Evolutionary conservation across 1,139 yeast species (phyloP).

Genomic region (Scheffersomyces quercinus): DNA sequence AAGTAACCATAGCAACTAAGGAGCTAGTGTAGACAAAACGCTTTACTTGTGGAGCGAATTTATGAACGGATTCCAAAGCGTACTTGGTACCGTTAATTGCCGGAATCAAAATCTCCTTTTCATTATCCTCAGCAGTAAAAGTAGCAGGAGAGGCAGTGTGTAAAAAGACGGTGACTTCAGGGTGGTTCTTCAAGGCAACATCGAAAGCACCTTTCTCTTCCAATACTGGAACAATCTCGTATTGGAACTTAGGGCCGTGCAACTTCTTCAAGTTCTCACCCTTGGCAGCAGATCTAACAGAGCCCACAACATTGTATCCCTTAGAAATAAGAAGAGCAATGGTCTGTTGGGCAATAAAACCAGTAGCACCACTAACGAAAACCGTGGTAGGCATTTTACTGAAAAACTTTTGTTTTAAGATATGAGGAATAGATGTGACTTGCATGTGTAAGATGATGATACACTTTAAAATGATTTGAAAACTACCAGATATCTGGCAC

Average conservation of each 20-base stretch:
- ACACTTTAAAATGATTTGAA: too few species aligned
- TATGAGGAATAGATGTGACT: not conserved
- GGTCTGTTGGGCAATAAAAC: slow-evolving; percentile 37
- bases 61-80: slow-evolving; percentile 31
- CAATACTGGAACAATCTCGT: slow-evolving; percentile 31
- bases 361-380: slow-evolving; percentile 43
- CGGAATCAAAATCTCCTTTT: slow-evolving; percentile 30
- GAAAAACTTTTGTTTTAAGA: slow-evolving; percentile 43
- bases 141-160: slow-evolving; percentile 26
- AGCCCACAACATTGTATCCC: slow-evolving; percentile 35
- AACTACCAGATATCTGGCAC: too few species aligned
- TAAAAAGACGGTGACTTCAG: slow-evolving; percentile 25
- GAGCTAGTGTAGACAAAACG: slow-evolving; percentile 59
- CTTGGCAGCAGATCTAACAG: slow-evolving; percentile 35
- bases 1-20: slow-evolving; percentile 41
- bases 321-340: slow-evolving; percentile 22
- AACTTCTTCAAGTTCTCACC: slow-evolving; percentile 27
- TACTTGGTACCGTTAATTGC: slow-evolving; percentile 35
- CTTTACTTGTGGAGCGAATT: slow-evolving; percentile 47
- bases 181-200: slow-evolving; percentile 27
- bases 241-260: slow-evolving; percentile 22
- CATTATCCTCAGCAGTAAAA: slow-evolving; percentile 3
- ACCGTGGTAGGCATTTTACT: slow-evolving; percentile 23
- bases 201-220: slow-evolving; percentile 31
- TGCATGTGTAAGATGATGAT: slow-evolving; percentile 19